Percentiles rank a stretch among this genome's conserved stretches.
Conservation (phyloP, 2,329 filamentous ascomycete genomes). For the Coniochaeta sp. region DNA sequence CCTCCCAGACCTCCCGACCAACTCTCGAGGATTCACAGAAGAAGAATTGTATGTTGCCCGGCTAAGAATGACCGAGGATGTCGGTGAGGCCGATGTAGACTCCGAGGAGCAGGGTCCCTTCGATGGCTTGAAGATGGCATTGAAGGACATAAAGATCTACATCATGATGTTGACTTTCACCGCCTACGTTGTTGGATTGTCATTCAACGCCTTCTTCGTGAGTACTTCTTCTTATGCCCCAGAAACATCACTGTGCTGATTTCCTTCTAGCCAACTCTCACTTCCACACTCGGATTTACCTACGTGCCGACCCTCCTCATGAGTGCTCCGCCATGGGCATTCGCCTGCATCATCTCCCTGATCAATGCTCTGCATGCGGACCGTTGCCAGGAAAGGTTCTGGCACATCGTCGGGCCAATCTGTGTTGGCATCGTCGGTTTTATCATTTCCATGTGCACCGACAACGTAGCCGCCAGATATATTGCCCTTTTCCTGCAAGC, state of each 20-base stretch:
- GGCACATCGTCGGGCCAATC: slow-evolving; percentile 49
- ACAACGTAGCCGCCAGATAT: slow-evolving; percentile 49
- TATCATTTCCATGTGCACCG: slow-evolving; percentile 51
- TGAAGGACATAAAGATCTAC: slow-evolving; percentile 56
- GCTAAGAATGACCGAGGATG: slow-evolving; percentile 49
- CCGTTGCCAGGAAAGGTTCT: slow-evolving; percentile 48
- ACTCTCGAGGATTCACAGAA: slow-evolving; percentile 49
- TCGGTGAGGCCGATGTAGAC: slow-evolving; percentile 48
- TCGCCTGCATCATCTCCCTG: slow-evolving; percentile 49
- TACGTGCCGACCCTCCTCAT: slow-evolving; percentile 47
- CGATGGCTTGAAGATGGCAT: slow-evolving; percentile 48
- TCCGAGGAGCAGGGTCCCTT: slow-evolving; percentile 40
- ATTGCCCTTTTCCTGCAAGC: slow-evolving; percentile 54
- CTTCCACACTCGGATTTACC: slow-evolving; percentile 42
- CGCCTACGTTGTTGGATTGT: slow-evolving; percentile 50
- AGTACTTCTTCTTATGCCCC: slow-evolving; percentile 7
- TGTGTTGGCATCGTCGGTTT: slow-evolving; percentile 47
- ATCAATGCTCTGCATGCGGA: slow-evolving; percentile 50
- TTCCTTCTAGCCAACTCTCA: slow-evolving; percentile 35
- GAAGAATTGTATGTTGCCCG: slow-evolving; percentile 50
- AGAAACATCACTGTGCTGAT: slow-evolving; percentile 6
- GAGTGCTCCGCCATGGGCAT: slow-evolving; percentile 51
- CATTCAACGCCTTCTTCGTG: slow-evolving; percentile 53
- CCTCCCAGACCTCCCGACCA: slow-evolving; percentile 47
- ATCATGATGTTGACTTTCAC: slow-evolving; percentile 56